phyloP scores from a whole-genome alignment of 345 rosid genomes.

The Salix exigua region DNA sequence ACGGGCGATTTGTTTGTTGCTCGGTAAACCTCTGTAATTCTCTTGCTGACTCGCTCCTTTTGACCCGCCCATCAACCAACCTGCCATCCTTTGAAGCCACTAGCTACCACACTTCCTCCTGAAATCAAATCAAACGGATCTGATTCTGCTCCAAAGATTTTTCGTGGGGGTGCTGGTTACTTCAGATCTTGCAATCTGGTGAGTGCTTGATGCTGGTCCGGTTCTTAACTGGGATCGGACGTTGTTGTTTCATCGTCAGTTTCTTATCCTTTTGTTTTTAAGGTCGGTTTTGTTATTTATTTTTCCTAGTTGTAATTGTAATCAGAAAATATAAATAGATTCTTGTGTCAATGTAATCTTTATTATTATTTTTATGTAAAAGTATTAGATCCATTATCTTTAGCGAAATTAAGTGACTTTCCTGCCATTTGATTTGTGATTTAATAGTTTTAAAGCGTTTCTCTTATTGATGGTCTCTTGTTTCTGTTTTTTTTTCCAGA shows the following conservation, averaged over 20 bases:
- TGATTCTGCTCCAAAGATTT: neutral
- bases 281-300: neutral
- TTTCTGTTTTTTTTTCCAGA: slow-evolving; percentile 11
- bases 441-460: neutral
- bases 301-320: neutral
- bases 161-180: neutral
- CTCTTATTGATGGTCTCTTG: neutral
- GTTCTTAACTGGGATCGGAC: neutral
- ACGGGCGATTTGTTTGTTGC: slow-evolving; percentile 18
- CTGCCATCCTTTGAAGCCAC: too few species aligned
- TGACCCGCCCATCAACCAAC: neutral
- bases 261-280: neutral
- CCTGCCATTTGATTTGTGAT: neutral
- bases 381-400: neutral
- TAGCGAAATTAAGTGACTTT: neutral
- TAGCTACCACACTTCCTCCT: neutral
- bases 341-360: neutral
- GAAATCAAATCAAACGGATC: neutral
- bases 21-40: neutral
- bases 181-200: slow-evolving; percentile 43
- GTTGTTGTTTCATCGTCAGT: neutral
- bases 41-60: neutral
- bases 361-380: neutral
- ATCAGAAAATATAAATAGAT: neutral
- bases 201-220: slow-evolving; percentile 11